A percentile compares a stretch with the other conserved stretches of the same genome.
Conservation (phyloP, 163 green algal species). For the Chloromonas sp. region DNA sequence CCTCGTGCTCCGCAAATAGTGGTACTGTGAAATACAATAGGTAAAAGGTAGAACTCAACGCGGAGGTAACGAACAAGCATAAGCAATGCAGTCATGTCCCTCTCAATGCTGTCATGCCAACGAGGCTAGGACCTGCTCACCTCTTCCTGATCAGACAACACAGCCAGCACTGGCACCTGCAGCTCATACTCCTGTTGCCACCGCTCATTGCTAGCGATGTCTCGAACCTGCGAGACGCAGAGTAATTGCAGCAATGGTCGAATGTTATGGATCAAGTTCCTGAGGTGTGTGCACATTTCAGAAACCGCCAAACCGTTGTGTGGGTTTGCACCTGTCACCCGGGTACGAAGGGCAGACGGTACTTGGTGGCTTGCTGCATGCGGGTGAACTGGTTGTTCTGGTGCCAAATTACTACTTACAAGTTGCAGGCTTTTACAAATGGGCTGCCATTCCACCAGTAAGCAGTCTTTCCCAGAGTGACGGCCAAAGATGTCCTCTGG, state of each 20-base stretch:
- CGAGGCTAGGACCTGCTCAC: slow-evolving; percentile 7
- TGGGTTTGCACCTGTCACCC: too few species aligned
- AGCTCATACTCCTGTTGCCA: slow-evolving; percentile 42
- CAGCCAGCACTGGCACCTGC: slow-evolving; percentile 47
- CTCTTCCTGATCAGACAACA: slow-evolving; percentile 26
- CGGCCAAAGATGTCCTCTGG: too few species aligned
- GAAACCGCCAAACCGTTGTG: too few species aligned
- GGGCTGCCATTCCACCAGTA: too few species aligned
- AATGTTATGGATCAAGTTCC: background rate
- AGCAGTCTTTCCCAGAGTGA: too few species aligned
- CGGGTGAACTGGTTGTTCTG: too few species aligned
- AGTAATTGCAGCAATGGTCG: background rate
- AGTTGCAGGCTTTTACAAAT: too few species aligned
- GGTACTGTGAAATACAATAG: background rate
- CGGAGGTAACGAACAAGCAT: background rate
- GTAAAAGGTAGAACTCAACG: background rate
- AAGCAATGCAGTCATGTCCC: background rate
- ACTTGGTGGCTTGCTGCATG: too few species aligned
- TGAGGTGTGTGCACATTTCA: too few species aligned
- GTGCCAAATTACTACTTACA: too few species aligned
- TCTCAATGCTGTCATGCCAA: background rate
- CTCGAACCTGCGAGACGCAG: slow-evolving; percentile 18
- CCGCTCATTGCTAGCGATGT: slow-evolving; percentile 37
- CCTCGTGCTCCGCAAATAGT: background rate
- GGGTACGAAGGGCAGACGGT: too few species aligned